Evolutionary conservation across 2,329 filamentous ascomycete genomes (phyloP), one percentile per base, ranked within the genome.

Genomic region (Exophiala alcalophila): DNA sequence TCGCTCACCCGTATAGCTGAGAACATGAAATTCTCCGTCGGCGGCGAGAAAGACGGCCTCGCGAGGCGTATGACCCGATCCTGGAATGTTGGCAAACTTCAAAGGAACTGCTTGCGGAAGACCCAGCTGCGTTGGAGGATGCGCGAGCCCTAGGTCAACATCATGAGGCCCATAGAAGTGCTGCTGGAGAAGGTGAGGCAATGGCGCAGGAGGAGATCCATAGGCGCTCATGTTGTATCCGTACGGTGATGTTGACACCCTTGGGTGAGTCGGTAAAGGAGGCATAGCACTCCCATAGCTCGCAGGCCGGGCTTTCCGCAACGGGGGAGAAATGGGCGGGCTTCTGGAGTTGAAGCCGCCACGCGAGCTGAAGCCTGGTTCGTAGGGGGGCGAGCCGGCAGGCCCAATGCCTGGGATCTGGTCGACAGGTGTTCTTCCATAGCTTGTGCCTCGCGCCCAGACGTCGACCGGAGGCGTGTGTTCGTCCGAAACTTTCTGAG

Each of bases 31-130:
- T 1, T 83, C 83, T 28, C 87, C 86, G 60, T 94, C 84, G 54
- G 82, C 88, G 1, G 90, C 90, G 6, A 87, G 77, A 4, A 95
- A 65, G 89, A 86, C 79, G 61, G 84, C 83, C 57, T 85, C 68
- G 59, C 9, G 59, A 21, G 27, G 33, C 31, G 47, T 42, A 23
- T 26, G 25, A 11, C 47, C 43, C 23, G 24, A 19, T 20, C 35
- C 37, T 10, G 52, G 44, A 9, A 54, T 28, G 4, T 14, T 29
- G 6, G 28, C 19, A 25, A 52, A 49, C 28, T 49, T 52, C 12
- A 53, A 24, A 5, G 45, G 23, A 34, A 31, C 34, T 2, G 45
- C 46, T 16, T 47, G 28, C 27, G 30, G 33, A 15, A 44, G 12
- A 15, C 30, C 41, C 25, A 42, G 29, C 16, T 35, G 47, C 8